A percentile compares a stretch with the other conserved stretches of the same genome.
Conservation (phyloP, 176 grass and related monocot genomes). For the Phoenix roebelenii region DNA sequence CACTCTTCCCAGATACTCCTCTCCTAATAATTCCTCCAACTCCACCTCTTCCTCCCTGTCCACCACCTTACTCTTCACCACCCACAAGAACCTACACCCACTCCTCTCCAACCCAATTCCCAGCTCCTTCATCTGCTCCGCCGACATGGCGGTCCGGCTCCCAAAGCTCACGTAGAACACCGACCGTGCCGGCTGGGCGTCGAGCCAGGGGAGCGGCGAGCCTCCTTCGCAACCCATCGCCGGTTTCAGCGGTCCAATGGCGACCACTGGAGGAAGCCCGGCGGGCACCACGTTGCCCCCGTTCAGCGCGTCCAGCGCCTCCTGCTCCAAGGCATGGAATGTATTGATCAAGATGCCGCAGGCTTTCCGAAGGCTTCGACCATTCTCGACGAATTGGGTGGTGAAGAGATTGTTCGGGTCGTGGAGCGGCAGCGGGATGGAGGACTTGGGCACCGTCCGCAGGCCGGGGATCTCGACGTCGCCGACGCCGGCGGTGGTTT, state of each 20-base stretch:
- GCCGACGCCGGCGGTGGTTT: slow-evolving; percentile 1
- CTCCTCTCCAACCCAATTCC: slow-evolving; percentile 43
- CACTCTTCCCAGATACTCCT: slow-evolving; percentile 28
- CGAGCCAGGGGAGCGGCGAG: slow-evolving; percentile 28
- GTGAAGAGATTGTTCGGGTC: slow-evolving; percentile 42
- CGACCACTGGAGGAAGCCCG: slow-evolving; percentile 24
- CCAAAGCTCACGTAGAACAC: slow-evolving; percentile 67
- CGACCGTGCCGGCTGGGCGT: slow-evolving; percentile 34
- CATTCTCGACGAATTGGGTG: slow-evolving; percentile 38
- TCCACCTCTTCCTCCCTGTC: slow-evolving; percentile 32
- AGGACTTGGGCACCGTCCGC: neutral
- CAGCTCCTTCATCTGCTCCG: slow-evolving; percentile 39
- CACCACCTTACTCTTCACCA: slow-evolving; percentile 41
- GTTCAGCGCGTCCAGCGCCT: slow-evolving; percentile 32
- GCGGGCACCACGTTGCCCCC: slow-evolving; percentile 21
- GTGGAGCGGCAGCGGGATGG: slow-evolving; percentile 20
- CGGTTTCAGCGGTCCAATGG: slow-evolving; percentile 26
- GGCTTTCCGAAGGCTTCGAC: slow-evolving; percentile 9
- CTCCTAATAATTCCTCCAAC: slow-evolving; percentile 27
- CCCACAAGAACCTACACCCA: slow-evolving; percentile 52
- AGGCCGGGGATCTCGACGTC: slow-evolving; percentile 40
- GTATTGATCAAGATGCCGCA: slow-evolving; percentile 43
- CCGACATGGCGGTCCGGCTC: slow-evolving; percentile 29
- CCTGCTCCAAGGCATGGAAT: slow-evolving; percentile 42
- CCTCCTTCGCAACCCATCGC: too few species aligned